These are phyloP conservation scores for Daldinia vernicosa DNA, from an alignment of 495 filamentous ascomycete species.

Conservation along the genomic window DNA sequence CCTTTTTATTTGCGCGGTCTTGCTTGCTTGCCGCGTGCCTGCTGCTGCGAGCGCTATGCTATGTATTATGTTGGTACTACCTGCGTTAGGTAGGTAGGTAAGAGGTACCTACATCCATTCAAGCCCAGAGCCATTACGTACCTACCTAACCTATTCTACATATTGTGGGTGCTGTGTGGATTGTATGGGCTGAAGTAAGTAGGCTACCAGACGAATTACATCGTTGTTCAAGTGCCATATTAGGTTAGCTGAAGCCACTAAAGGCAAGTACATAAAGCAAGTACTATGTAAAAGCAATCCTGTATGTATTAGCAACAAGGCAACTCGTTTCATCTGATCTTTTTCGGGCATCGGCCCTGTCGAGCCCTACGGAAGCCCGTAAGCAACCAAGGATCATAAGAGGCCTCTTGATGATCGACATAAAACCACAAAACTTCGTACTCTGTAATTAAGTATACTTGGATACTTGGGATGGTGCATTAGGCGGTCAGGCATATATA, in stretches of 20 bases:
- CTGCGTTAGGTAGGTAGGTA: not conserved
- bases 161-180: not conserved
- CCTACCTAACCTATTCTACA: too few relatives aligned
- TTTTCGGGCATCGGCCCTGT: slow-evolving; percentile 39
- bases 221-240: slow-evolving; percentile 19
- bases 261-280: slow-evolving; percentile 6
- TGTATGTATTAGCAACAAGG: too few relatives aligned
- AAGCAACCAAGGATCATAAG: slow-evolving; percentile 19
- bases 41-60: slow-evolving; percentile 14
- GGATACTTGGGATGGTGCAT: slow-evolving; percentile 20
- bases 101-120: slow-evolving; percentile 13
- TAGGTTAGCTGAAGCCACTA: slow-evolving; percentile 24
- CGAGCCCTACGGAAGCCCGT: slow-evolving; percentile 28
- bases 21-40: not conserved
- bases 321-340: slow-evolving; percentile 34
- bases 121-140: slow-evolving; percentile 19
- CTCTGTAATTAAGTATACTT: slow-evolving; percentile 41
- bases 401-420: slow-evolving; percentile 39
- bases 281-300: slow-evolving; percentile 15
- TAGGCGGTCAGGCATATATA: slow-evolving; percentile 21
- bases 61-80: not conserved
- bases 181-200: slow-evolving; percentile 14
- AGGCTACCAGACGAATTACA: slow-evolving; percentile 18
- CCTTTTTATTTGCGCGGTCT: slow-evolving; percentile 20
- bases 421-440: slow-evolving; percentile 34